Evolutionary conservation across 1,284 basidiomycete species (phyloP).

Genomic region (Afroboletus lepidellus): DNA sequence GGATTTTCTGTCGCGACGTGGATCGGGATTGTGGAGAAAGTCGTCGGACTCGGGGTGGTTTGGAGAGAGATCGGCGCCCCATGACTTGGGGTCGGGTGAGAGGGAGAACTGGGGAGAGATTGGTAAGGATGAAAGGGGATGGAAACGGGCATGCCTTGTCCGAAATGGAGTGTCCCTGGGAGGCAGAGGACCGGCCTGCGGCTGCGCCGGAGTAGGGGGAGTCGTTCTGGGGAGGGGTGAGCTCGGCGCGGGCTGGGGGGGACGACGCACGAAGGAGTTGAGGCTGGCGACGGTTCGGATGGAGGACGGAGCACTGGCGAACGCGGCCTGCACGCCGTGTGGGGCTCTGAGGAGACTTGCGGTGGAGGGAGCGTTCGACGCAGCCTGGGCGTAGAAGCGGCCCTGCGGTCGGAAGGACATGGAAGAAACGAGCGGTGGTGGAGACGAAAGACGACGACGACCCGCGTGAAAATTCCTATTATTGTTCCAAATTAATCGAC

Average conservation of each 20-base stretch:
- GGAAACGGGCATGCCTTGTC: constrained; percentile 41
- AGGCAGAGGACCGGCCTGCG: constrained; percentile 23
- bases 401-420: constrained; percentile 28
- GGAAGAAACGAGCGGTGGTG: constrained; percentile 15
- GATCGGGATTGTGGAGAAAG: constrained; percentile 73
- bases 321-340: constrained; percentile 44
- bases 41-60: constrained; percentile 65
- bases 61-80: constrained; percentile 65
- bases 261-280: constrained; percentile 40
- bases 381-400: constrained; percentile 33
- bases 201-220: constrained; percentile 42
- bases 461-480: neutral
- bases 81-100: constrained; percentile 64
- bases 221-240: constrained; percentile 37
- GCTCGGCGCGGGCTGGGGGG: no score
- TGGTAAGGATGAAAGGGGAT: neutral
- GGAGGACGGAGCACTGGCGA: constrained; percentile 42
- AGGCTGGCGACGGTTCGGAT: constrained; percentile 41
- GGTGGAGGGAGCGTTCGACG: constrained; percentile 48
- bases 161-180: constrained; percentile 40
- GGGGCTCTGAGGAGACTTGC: constrained; percentile 46
- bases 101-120: constrained; percentile 57
- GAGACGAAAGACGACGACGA: neutral
- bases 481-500: constrained; percentile 37
- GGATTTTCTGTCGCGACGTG: constrained; percentile 60